Base-by-base conservation (phyloP, 306 rosid genomes). In the Astragalus glycyphyllos region DNA sequence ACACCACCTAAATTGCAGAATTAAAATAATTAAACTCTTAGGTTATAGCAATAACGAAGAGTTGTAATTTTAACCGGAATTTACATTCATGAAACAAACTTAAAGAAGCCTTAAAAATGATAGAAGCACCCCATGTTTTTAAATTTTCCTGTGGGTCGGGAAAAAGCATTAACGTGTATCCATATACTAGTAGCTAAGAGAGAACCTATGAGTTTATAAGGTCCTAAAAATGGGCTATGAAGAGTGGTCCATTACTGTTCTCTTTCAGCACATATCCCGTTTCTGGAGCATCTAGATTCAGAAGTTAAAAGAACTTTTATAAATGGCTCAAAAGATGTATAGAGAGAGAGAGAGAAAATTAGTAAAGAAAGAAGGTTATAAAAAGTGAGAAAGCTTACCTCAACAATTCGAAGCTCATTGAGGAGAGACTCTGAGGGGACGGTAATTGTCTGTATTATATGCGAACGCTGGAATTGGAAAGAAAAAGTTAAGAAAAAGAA, bases 401-500 rank as follows among this genome's bases (percentile, higher is more conserved):
- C 99, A 53, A 95, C 96, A 42, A 84, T 89, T 81, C 86, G 96
- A 82, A 95, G 97, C 68, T 95, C 97, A 76, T 95, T 95, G 61
- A 95, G 85, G 57, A 95, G 96, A 85, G 97, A 91, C 74, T 91
- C 99, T 12, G 99, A 95, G 2, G 99, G 99, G 58, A 81, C 77
- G 13, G 96, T 92, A 50, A 95, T 89, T 17, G 99, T 95, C 85
- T 89, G 94, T 78, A 80, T 75, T 71, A 91, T 84, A 84, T 91
- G 97, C 54, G 96, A 84, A 31, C 99, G 92, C 99, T 95, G 97
- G 69, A 79, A 81, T 6, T 13, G 60, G 37, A 83, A 76, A 54
- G 56, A 60, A 17, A 54, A 8, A 32, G 51, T 37, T 11, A 64
- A 26, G 59, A 73, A 62, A 65, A 75, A 6, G 11, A 55, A 75